Evolutionary conservation across 129 eudicot species (phyloP).

Genomic region (Oenanthe sinensis): DNA sequence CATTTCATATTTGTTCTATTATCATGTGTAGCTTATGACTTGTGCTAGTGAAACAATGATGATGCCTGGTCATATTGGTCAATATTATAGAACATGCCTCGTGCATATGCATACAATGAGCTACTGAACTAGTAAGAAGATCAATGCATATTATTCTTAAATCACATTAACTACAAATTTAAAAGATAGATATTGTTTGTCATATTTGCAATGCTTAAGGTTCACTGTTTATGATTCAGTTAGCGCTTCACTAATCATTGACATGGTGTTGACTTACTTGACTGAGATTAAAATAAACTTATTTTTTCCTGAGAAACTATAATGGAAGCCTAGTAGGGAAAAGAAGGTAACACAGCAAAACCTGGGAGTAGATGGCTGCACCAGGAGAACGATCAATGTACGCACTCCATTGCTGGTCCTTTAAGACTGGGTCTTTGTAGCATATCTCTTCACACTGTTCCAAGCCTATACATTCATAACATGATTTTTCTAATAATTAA

Average conservation of each 20-base stretch:
- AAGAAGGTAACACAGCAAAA: constrained; percentile 14
- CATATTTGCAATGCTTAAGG: neutral
- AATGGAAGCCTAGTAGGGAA: constrained; percentile 10
- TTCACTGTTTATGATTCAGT: neutral
- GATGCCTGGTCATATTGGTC: neutral
- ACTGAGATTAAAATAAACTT: neutral
- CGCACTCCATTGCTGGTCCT: constrained; percentile 85
- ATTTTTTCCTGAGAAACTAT: neutral
- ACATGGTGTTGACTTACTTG: neutral
- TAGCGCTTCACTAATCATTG: neutral
- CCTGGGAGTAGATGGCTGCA: constrained; percentile 69
- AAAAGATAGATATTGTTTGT: no score
- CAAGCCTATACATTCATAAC: constrained; percentile 35
- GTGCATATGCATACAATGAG: neutral
- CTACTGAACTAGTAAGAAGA: neutral
- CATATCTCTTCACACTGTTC: constrained; percentile 69
- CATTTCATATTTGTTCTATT: neutral
- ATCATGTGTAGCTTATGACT: neutral
- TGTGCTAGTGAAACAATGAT: neutral
- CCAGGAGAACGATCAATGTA: constrained; percentile 93
- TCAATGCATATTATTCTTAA: neutral
- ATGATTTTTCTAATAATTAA: neutral
- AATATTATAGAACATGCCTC: neutral
- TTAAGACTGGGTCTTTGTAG: constrained; percentile 77
- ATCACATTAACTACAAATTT: neutral